Conservation (phyloP, 257 asterid species). For the Solanum pimpinellifolium region DNA sequence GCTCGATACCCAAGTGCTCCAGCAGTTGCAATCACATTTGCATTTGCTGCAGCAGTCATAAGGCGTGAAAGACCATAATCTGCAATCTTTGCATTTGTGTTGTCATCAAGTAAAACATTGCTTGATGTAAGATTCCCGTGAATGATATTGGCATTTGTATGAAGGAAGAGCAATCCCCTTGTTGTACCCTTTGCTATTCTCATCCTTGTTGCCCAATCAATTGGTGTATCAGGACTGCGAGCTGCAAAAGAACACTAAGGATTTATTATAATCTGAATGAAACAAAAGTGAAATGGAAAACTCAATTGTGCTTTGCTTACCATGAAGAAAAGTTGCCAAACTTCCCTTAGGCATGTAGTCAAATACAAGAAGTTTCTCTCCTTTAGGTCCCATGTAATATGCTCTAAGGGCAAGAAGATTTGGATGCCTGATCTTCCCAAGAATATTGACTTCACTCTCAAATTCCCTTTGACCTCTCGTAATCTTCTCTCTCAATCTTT, state of each 20-base stretch:
- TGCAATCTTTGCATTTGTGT: constrained; percentile 48
- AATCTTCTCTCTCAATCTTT: constrained; percentile 88
- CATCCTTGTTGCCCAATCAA: constrained; percentile 77
- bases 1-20: constrained; percentile 93
- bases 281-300: not conserved
- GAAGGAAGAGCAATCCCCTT: constrained; percentile 75
- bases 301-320: constrained; percentile 14
- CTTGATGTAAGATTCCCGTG: constrained; percentile 94
- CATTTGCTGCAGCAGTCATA: constrained; percentile 85
- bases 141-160: constrained; percentile 50
- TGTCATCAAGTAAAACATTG: constrained; percentile 74
- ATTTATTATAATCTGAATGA: not conserved
- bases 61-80: constrained; percentile 82
- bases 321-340: constrained; percentile 78
- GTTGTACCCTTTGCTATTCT: constrained; percentile 71
- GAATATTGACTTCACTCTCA: constrained; percentile 62
- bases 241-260: constrained; percentile 31
- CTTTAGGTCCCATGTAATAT: constrained; percentile 90
- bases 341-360: constrained; percentile 93
- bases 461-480: constrained; percentile 79
- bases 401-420: constrained; percentile 88
- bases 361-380: constrained; percentile 87
- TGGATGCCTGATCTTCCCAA: constrained; percentile 80
- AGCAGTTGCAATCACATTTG: constrained; percentile 81
- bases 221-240: constrained; percentile 60